phyloP scores from a whole-genome alignment of 495 filamentous ascomycete genomes.

The Aspergillus egyptiacus region DNA sequence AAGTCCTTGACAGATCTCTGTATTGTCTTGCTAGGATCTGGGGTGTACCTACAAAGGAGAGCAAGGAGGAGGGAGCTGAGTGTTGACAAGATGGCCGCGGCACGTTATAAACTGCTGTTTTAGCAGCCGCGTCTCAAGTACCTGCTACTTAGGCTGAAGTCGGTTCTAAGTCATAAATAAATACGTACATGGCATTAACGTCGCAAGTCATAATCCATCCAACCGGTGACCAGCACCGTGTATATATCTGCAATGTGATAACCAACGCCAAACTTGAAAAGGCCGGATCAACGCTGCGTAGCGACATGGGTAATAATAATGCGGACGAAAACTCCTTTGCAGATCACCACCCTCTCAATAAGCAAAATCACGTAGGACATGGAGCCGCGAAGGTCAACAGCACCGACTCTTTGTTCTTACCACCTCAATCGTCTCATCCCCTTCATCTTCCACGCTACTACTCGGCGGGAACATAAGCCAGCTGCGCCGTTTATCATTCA shows the following conservation, averaged over 20 bases:
- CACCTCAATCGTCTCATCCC: constrained; percentile 23
- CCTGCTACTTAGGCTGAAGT: no score
- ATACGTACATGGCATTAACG: neutral
- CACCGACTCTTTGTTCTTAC: constrained; percentile 30
- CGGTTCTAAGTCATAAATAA: neutral
- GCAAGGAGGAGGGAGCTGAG: no score
- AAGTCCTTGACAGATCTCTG: no score
- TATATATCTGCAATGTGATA: neutral
- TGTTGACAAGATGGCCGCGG: no score
- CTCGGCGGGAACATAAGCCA: constrained; percentile 49
- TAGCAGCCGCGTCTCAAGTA: no score
- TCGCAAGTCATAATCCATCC: constrained; percentile 1
- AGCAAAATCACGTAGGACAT: neutral
- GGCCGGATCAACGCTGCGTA: neutral
- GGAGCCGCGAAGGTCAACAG: constrained; percentile 30
- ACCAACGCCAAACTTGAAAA: neutral
- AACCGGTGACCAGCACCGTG: neutral
- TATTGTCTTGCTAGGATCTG: no score
- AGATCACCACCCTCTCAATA: neutral
- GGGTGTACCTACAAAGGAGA: no score
- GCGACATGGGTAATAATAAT: neutral
- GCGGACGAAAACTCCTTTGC: neutral
- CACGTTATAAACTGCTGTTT: no score
- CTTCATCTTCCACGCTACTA: constrained; percentile 31
- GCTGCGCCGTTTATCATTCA: constrained; percentile 45